A percentile compares a stretch with the other conserved stretches of the same genome.
phyloP scores from a whole-genome alignment of 2,329 filamentous ascomycete genomes.

The Madurella fahalii region DNA sequence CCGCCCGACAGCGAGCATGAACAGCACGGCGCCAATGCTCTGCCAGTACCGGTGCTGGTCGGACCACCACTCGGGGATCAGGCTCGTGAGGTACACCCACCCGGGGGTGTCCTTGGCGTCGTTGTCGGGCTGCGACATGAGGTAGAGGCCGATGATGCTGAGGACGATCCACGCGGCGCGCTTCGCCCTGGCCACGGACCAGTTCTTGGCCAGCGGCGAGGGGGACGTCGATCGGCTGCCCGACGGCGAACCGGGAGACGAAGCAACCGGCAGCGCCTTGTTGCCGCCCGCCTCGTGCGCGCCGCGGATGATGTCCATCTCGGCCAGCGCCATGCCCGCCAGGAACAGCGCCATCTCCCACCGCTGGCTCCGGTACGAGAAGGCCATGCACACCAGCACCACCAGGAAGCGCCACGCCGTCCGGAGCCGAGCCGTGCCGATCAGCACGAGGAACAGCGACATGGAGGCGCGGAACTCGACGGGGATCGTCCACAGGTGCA shows the following conservation, averaged over 20 bases:
- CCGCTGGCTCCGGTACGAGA: slow-evolving; percentile 44
- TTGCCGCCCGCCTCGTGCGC: slow-evolving; percentile 32
- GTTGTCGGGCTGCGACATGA: slow-evolving; percentile 46
- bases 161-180: slow-evolving; percentile 23
- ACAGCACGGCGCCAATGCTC: slow-evolving; percentile 47
- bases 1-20: slow-evolving; percentile 48
- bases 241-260: neutral
- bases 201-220: neutral
- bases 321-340: slow-evolving; percentile 51
- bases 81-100: slow-evolving; percentile 44
- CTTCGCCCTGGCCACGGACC: neutral
- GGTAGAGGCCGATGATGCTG: slow-evolving; percentile 49
- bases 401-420: slow-evolving; percentile 40
- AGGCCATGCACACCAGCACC: slow-evolving; percentile 40
- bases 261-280: too few species aligned
- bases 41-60: slow-evolving; percentile 55
- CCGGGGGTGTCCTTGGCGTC: slow-evolving; percentile 44
- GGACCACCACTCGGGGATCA: slow-evolving; percentile 48
- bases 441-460: slow-evolving; percentile 50
- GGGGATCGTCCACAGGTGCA: slow-evolving; percentile 61
- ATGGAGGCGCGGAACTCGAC: slow-evolving; percentile 57
- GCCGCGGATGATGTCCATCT: slow-evolving; percentile 48
- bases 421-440: slow-evolving; percentile 47
- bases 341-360: slow-evolving; percentile 57
- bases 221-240: too few species aligned